Evolutionary conservation across 2,329 filamentous ascomycete genomes (phyloP), one percentile per base, ranked within the genome.

Genomic region (Xenoacremonium recifei): DNA sequence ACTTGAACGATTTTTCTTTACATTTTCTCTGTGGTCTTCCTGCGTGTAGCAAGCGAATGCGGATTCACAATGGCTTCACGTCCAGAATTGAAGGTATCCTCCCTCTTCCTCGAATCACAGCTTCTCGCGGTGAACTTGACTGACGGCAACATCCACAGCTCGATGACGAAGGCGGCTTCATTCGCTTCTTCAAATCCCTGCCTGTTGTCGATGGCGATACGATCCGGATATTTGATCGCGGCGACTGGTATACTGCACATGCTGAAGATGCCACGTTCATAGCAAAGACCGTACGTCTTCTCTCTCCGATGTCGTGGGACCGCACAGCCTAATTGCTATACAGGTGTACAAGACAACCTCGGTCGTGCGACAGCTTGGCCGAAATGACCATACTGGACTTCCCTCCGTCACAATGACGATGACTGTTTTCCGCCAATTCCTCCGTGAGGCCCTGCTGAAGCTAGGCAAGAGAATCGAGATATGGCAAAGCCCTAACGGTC

Each of bases 321-420:
- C 20, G 16, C 7, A 11, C 33, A 16, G 32, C 46, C 34, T 38
- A 38, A 23, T 7, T n/a, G 7, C n/a, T 19, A 18, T 16, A 18
- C 40, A 87, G 84, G 87, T 97, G 45, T 99, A 99, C 78, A 96
- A 96, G 71, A 97, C 93, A 4, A 97, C 91, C 2, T 96, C 93
- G 0, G 93, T 99, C 13, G 79, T 99, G 17, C 84, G 92, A 54
- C 90, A 93, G 56, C 79, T 99, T 17, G 93, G 93, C 48, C 83
- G 85, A 57, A 87, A 81, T 65, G 87, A 90, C 61, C 82, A 87
- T 46, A 88, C 85, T n/a, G 86, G 87, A 35, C 78, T 99, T 2
- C 82, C 90, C 5, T 99, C 93, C 3, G 93, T 99, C 30, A 96
- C 93, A 2, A 89, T 99, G 82, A 93, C 91, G 37, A 76, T 90